A percentile compares a stretch with the other conserved stretches of the same genome.
Conservation (phyloP, 2,329 filamentous ascomycete species). For the Ceratocystis cacaofunesta region DNA sequence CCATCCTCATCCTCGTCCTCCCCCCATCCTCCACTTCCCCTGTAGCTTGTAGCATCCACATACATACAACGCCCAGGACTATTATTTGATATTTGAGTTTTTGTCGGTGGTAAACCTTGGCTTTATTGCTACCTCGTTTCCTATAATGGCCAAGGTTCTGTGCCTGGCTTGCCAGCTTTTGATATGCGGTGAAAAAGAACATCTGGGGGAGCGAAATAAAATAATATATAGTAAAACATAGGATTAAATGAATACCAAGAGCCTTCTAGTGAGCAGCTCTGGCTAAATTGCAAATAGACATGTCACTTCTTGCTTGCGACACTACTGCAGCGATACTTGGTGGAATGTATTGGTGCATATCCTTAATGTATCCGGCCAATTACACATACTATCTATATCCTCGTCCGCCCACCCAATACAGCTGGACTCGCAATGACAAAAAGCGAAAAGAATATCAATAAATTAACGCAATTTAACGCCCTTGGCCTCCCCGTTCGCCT, state of each 20-base stretch:
- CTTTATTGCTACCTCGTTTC: not conserved
- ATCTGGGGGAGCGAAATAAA: not conserved
- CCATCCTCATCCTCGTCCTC: not conserved
- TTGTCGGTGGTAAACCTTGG: not conserved
- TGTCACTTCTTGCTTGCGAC: not conserved
- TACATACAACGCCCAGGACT: not conserved
- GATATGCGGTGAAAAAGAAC: not conserved
- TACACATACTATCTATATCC: not conserved
- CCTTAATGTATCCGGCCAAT: not conserved
- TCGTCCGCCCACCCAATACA: not conserved
- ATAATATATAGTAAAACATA: not conserved
- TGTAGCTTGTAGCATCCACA: not conserved
- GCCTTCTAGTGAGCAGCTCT: not conserved
- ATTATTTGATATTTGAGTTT: not conserved
- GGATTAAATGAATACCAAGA: not conserved
- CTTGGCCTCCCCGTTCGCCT: not conserved
- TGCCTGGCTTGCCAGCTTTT: slow-evolving; percentile 3
- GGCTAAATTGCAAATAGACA: not conserved
- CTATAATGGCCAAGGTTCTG: not conserved
- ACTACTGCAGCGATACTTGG: not conserved
- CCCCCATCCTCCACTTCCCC: not conserved
- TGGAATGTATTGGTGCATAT: not conserved
- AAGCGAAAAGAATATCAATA: not conserved
- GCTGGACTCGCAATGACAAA: not conserved
- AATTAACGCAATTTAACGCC: not conserved